Evolutionary conservation across 139 green algal species (phyloP).

Genomic region (Dunaliella primolecta): DNA sequence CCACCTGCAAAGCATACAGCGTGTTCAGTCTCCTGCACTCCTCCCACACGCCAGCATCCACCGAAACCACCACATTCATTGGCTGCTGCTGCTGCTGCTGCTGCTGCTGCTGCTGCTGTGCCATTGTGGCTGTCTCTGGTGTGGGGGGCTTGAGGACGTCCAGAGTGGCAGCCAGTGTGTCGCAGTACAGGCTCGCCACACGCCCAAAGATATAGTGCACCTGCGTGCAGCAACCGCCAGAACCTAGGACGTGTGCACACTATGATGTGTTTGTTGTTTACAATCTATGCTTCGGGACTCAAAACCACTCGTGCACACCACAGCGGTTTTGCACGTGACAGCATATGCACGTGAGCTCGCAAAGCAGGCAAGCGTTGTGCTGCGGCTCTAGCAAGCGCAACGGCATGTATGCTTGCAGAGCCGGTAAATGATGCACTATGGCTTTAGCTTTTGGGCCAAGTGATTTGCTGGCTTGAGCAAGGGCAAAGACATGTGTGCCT

Average conservation of each 20-base stretch:
- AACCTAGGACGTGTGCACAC: background rate
- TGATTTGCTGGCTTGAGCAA: background rate
- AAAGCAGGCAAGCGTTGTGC: background rate
- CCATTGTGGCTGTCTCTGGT: background rate
- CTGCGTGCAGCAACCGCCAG: constrained; percentile 50
- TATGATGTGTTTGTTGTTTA: background rate
- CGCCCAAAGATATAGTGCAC: constrained; percentile 76
- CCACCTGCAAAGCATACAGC: constrained; percentile 41
- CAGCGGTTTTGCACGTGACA: background rate
- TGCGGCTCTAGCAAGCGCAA: too few relatives aligned
- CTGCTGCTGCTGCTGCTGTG: constrained; percentile 9
- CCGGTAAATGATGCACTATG: too few relatives aligned
- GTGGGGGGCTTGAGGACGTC: constrained; percentile 33
- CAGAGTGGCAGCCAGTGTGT: constrained; percentile 56
- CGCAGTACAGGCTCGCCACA: constrained; percentile 59
- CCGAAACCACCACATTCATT: constrained; percentile 4
- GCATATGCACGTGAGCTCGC: background rate
- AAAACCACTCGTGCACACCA: too few relatives aligned
- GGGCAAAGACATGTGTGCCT: too few relatives aligned
- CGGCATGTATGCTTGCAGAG: too few relatives aligned
- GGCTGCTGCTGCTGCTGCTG: background rate
- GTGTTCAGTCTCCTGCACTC: constrained; percentile 34
- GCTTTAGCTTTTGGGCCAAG: too few relatives aligned
- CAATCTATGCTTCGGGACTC: too few relatives aligned
- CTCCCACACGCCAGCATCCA: constrained; percentile 32